These are phyloP conservation scores for Linum trigynum DNA, from an alignment of 345 rosid species.

Conservation along the genomic window DNA sequence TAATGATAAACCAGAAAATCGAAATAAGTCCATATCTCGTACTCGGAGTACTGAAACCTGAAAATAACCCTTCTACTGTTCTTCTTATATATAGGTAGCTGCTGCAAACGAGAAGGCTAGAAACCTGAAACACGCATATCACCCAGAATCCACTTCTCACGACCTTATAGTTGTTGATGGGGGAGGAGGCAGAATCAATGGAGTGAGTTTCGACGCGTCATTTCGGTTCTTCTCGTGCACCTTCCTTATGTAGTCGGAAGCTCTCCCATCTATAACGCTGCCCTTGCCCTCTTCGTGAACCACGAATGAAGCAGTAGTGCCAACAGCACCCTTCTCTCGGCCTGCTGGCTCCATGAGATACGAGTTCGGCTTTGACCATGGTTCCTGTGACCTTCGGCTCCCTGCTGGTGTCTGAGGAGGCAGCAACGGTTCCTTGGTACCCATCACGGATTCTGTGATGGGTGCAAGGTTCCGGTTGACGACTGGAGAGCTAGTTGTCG, in stretches of 20 bases:
- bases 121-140: too few species aligned
- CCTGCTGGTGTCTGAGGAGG: slow-evolving; percentile 12
- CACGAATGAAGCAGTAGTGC: not conserved
- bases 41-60: too few species aligned
- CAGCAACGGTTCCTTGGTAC: slow-evolving; percentile 11
- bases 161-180: slow-evolving; percentile 18
- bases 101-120: too few species aligned
- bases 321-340: slow-evolving; percentile 14
- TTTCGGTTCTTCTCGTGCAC: slow-evolving; percentile 37
- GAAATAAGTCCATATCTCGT: too few species aligned
- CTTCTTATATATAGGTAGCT: too few species aligned
- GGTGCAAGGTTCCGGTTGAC: slow-evolving; percentile 10
- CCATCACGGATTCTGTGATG: slow-evolving; percentile 5
- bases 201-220: slow-evolving; percentile 7
- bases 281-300: slow-evolving; percentile 8
- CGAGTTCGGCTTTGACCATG: slow-evolving; percentile 20
- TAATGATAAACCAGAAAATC: too few species aligned
- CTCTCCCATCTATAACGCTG: slow-evolving; percentile 21
- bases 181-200: slow-evolving; percentile 27
- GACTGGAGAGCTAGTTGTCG: slow-evolving; percentile 13
- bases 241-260: slow-evolving; percentile 33
- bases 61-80: too few species aligned
- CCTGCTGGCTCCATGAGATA: slow-evolving; percentile 31
- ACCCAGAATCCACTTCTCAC: not conserved
- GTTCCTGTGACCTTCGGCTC: slow-evolving; percentile 21